A percentile compares a stretch with the other conserved stretches of the same genome.
Conservation (phyloP, 352 stramenopile species). For the Thalassiosira exigua region DNA sequence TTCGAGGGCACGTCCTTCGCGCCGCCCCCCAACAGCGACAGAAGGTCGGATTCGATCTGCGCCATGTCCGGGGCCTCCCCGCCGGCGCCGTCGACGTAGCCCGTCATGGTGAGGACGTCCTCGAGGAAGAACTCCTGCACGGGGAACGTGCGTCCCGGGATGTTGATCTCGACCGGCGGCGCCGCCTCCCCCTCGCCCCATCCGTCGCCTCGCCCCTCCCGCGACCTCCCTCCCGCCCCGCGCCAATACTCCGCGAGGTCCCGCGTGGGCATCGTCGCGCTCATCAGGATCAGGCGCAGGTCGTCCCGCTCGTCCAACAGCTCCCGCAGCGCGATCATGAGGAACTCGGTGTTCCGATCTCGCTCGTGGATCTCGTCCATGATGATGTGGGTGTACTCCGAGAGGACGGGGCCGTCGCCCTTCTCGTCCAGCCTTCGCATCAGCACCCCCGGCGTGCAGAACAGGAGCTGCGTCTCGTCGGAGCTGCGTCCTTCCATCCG, state of each 20-base stretch:
- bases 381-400: slow-evolving; percentile 92
- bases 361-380: slow-evolving; percentile 97
- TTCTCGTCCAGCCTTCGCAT: slow-evolving; percentile 56
- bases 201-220: neutral
- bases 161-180: slow-evolving; percentile 62
- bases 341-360: slow-evolving; percentile 94
- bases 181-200: slow-evolving; percentile 15
- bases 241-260: slow-evolving; percentile 93
- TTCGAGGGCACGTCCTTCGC: neutral
- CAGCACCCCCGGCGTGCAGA: slow-evolving; percentile 89
- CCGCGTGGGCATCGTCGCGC: slow-evolving; percentile 93
- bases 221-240: slow-evolving; percentile 60
- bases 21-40: slow-evolving; percentile 19
- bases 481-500: slow-evolving; percentile 89
- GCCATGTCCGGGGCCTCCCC: slow-evolving; percentile 35
- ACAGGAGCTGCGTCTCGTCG: slow-evolving; percentile 89
- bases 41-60: slow-evolving; percentile 47
- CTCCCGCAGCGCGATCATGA: slow-evolving; percentile 92
- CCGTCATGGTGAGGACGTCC: slow-evolving; percentile 83
- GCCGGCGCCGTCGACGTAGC: slow-evolving; percentile 61
- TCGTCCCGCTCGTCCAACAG: slow-evolving; percentile 87
- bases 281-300: slow-evolving; percentile 94
- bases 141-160: slow-evolving; percentile 88
- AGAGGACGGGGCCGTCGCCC: slow-evolving; percentile 81
- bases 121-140: slow-evolving; percentile 94